Conservation (phyloP, 495 filamentous ascomycete species). For the Stereocaulon alpinum region DNA sequence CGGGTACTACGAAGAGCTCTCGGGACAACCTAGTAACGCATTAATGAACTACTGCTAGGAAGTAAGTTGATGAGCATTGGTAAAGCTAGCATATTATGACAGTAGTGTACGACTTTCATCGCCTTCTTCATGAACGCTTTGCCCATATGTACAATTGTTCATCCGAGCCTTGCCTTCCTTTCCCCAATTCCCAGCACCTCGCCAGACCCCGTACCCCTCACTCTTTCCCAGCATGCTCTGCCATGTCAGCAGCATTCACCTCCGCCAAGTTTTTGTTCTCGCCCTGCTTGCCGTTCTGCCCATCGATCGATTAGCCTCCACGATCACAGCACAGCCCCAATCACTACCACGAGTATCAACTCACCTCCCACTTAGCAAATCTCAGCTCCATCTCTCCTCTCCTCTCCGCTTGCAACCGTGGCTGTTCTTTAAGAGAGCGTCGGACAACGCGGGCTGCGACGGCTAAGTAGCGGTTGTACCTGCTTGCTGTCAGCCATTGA, state of each 20-base stretch:
- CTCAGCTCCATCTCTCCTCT: slow-evolving; percentile 81
- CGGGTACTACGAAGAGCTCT: too few species aligned
- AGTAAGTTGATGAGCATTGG: too few species aligned
- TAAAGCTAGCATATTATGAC: background rate
- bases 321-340: background rate
- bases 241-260: slow-evolving; percentile 57
- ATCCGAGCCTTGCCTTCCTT: background rate
- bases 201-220: slow-evolving; percentile 12
- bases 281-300: slow-evolving; percentile 92
- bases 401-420: slow-evolving; percentile 75
- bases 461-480: slow-evolving; percentile 47
- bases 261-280: slow-evolving; percentile 64
- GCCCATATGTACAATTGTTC: background rate
- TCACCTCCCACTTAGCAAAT: slow-evolving; percentile 95
- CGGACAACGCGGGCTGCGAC: slow-evolving; percentile 50
- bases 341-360: slow-evolving; percentile 28
- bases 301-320: slow-evolving; percentile 15
- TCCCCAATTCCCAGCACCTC: background rate
- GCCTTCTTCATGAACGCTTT: background rate
- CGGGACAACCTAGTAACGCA: too few species aligned
- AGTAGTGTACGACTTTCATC: background rate
- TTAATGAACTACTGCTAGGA: too few species aligned
- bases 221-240: slow-evolving; percentile 31
- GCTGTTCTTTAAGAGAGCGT: slow-evolving; percentile 89
- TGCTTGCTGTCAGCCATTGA: slow-evolving; percentile 22